These are phyloP conservation scores for Brassica napus DNA, from an alignment of 345 rosid species.

Conservation along the genomic window DNA sequence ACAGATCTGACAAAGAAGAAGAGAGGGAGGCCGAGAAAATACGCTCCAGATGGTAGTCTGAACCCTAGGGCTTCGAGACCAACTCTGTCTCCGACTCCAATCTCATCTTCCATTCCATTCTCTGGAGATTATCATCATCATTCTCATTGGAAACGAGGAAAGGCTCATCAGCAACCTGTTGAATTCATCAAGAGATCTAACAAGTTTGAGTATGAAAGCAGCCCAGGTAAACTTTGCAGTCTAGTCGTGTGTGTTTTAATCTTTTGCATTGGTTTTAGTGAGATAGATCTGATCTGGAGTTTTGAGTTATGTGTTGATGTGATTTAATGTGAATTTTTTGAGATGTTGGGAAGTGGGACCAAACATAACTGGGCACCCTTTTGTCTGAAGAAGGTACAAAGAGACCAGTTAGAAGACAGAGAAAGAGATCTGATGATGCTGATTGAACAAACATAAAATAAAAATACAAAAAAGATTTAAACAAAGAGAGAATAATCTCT, in stretches of 20 bases:
- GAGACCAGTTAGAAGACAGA: conserved; percentile 36
- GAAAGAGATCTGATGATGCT: conserved; percentile 41
- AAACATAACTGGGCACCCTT: conserved; percentile 41
- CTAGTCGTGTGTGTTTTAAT: background rate
- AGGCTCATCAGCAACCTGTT: conserved; percentile 46
- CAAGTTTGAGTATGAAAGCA: conserved; percentile 49
- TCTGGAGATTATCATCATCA: conserved; percentile 46
- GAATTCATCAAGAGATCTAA: conserved; percentile 58
- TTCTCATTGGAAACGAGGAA: conserved; percentile 66
- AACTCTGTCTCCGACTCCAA: conserved; percentile 88
- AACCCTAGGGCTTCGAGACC: conserved; percentile 34
- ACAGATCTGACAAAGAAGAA: conserved; percentile 64
- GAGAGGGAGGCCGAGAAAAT: conserved; percentile 93
- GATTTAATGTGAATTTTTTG: conserved; percentile 23
- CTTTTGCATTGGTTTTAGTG: conserved; percentile 32
- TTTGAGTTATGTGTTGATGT: conserved; percentile 28
- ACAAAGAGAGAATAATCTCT: conserved; percentile 13
- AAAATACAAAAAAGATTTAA: background rate
- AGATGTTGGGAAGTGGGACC: conserved; percentile 64
- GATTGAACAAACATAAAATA: conserved; percentile 27
- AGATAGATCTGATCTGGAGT: conserved; percentile 20
- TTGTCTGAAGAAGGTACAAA: conserved; percentile 38
- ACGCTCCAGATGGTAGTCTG: conserved; percentile 65
- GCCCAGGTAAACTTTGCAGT: conserved; percentile 50
- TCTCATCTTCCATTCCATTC: conserved; percentile 82